These are phyloP conservation scores for Akanthomyces dipterigenus DNA, from an alignment of 2,329 filamentous ascomycete species.

Conservation along the genomic window DNA sequence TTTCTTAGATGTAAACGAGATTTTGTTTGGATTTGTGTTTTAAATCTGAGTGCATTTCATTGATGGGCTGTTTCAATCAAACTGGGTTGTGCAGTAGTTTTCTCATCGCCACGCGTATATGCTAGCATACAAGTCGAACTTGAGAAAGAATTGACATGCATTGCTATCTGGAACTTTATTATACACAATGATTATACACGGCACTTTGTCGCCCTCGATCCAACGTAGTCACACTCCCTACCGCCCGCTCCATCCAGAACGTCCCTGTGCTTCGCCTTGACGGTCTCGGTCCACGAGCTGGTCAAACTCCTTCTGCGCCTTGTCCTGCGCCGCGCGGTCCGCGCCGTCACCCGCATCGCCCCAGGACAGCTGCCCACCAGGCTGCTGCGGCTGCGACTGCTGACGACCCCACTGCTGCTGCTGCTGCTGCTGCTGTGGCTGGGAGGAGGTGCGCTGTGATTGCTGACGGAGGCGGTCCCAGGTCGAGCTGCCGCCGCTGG, in stretches of 20 bases:
- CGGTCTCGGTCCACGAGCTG: slow-evolving; percentile 40
- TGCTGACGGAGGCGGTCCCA: slow-evolving; percentile 41
- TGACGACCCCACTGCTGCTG: slow-evolving; percentile 2
- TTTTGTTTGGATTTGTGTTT: neutral
- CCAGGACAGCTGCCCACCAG: slow-evolving; percentile 9
- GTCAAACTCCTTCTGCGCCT: slow-evolving; percentile 47
- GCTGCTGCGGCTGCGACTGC: neutral
- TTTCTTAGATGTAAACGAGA: neutral
- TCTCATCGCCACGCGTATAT: neutral
- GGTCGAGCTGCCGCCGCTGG: slow-evolving; percentile 25
- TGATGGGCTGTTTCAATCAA: neutral
- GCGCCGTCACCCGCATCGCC: slow-evolving; percentile 27
- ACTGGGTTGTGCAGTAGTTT: neutral
- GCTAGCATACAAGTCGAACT: neutral
- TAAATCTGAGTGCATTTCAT: neutral
- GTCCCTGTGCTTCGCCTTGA: slow-evolving; percentile 22
- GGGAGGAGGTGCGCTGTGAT: slow-evolving; percentile 12
- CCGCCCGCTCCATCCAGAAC: slow-evolving; percentile 19
- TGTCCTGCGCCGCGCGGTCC: slow-evolving; percentile 33
- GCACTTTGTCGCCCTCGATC: too few relatives aligned
- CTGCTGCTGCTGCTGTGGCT: slow-evolving; percentile 15
- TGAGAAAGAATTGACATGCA: neutral
- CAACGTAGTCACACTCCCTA: slow-evolving; percentile 5
- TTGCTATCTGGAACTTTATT: neutral
- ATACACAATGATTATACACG: neutral